Base-by-base conservation (phyloP, 2,329 filamentous ascomycete species). In the Arthrobotrys conoides region DNA sequence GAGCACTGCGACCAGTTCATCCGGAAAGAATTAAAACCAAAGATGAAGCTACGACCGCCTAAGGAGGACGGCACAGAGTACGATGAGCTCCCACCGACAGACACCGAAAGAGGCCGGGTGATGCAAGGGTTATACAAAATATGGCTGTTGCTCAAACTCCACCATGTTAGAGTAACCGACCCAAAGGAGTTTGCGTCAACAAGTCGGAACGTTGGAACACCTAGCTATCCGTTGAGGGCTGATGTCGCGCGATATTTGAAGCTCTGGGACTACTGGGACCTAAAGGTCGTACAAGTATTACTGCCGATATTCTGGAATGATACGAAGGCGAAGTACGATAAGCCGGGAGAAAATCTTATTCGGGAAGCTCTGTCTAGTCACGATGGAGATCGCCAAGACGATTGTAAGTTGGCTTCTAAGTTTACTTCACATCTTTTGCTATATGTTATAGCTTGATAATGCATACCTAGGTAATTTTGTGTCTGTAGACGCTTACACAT, bases 231-330 rank as follows among this genome's bases (percentile, higher is more conserved):
- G 1, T 24, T 59, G 14, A 53, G 66, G 14, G 55, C 41, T 2
- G 66, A 69, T 61, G 33, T 71, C 12, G 59, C 55, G 33, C 38
- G 55, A 14, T 71, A 71, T 18, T 22, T 71, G 16, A 57, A 44
- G 12, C 24, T 63, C 3, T 71, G 67, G 67, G 67, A 71, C 5
- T 71, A 59, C 12, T 71, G 67, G 67, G 67, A 71, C 18, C 27
- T 63, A 5, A 71, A 71, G 16, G 67, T 38, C 6, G 41, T 71
- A 2, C 67, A 71, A 53, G 59, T 71, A 22, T 16, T 71, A 22
- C n/a, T 71, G 22, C 67, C 67, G 0, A 63, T 41, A 44, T 63
- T 71, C n/a, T 71, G 67, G 67, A 71, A 71, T 24, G 55, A 49
- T n/a, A 51, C 38, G 24, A 63, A 63, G 44, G 18, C 30, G 2